A percentile compares a stretch with the other conserved stretches of the same genome.
These are phyloP conservation scores for Xylaria arbuscula DNA, from an alignment of 2,329 filamentous ascomycete species.

Conservation along the genomic window DNA sequence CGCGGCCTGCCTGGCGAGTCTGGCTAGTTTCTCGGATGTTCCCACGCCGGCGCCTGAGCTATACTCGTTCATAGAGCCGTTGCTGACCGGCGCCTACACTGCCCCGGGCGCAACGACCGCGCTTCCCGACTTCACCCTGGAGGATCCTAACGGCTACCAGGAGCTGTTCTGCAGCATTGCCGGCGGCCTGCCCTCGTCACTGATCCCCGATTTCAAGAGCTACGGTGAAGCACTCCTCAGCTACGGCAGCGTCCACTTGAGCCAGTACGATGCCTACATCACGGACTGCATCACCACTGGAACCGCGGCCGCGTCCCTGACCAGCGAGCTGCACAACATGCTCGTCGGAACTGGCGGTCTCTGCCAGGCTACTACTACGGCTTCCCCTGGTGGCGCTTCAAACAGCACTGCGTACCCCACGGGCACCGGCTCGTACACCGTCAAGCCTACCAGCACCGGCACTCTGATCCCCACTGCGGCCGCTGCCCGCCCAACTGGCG, in stretches of 20 bases:
- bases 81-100: not conserved
- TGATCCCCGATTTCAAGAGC: constrained; percentile 17
- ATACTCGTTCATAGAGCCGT: not conserved
- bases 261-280: constrained; percentile 25
- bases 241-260: constrained; percentile 9
- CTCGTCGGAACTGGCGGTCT: constrained; percentile 8
- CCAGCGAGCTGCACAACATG: constrained; percentile 14
- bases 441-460: constrained; percentile 2
- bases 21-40: not conserved
- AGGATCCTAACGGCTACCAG: constrained; percentile 26
- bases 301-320: constrained; percentile 23
- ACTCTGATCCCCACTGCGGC: constrained; percentile 17
- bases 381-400: constrained; percentile 1
- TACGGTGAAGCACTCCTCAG: constrained; percentile 16
- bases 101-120: constrained; percentile 21
- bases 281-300: constrained; percentile 32
- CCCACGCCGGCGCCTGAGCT: constrained; percentile 12
- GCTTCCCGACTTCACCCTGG: constrained; percentile 15
- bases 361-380: constrained; percentile 1
- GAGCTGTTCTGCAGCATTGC: constrained; percentile 18
- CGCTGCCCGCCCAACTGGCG: constrained; percentile 23
- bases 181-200: constrained; percentile 13
- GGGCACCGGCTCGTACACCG: constrained; percentile 6
- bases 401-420: constrained; percentile 20
- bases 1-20: not conserved